These are phyloP conservation scores for Plasmopara viticola DNA, from an alignment of 352 stramenopile genomes.

Conservation along the genomic window DNA sequence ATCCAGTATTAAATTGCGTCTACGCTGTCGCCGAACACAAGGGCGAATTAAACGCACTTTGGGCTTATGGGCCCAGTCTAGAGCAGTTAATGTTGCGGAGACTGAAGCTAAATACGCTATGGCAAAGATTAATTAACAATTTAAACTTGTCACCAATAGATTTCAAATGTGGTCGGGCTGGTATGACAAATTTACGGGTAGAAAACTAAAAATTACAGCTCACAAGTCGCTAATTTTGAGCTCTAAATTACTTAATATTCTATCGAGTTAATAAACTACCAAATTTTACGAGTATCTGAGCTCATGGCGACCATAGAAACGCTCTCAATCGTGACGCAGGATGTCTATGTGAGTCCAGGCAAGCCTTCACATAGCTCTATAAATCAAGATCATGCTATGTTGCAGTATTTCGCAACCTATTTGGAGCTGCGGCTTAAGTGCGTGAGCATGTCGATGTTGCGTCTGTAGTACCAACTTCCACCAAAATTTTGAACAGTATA, in stretches of 20 bases:
- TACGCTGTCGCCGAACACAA: constrained; percentile 11
- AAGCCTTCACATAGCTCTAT: constrained; percentile 19
- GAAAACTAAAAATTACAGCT: too few relatives aligned
- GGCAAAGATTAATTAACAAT: constrained; percentile 37
- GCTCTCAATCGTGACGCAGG: constrained; percentile 24
- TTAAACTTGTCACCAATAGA: constrained; percentile 14
- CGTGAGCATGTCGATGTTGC: constrained; percentile 41
- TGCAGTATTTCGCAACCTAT: constrained; percentile 50
- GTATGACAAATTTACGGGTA: constrained; percentile 2
- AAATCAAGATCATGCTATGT: constrained; percentile 27
- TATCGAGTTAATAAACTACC: too few relatives aligned
- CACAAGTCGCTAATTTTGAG: too few relatives aligned
- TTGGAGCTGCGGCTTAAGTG: constrained; percentile 43
- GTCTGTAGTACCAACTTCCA: constrained; percentile 4
- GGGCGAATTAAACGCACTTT: constrained; percentile 6
- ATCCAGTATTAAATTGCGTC: constrained; percentile 11
- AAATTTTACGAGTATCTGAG: too few relatives aligned
- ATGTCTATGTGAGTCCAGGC: constrained; percentile 20
- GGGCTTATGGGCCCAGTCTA: constrained; percentile 1
- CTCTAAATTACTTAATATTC: too few relatives aligned
- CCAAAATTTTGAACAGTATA: too few relatives aligned
- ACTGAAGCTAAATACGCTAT: constrained; percentile 42
- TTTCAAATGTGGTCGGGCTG: constrained; percentile 21
- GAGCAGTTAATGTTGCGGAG: constrained; percentile 16
- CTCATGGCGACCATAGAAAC: too few relatives aligned